Evolutionary conservation across 352 stramenopile genomes (phyloP), one percentile per base, ranked within the genome.

Genomic region (Globisporangium polare): DNA sequence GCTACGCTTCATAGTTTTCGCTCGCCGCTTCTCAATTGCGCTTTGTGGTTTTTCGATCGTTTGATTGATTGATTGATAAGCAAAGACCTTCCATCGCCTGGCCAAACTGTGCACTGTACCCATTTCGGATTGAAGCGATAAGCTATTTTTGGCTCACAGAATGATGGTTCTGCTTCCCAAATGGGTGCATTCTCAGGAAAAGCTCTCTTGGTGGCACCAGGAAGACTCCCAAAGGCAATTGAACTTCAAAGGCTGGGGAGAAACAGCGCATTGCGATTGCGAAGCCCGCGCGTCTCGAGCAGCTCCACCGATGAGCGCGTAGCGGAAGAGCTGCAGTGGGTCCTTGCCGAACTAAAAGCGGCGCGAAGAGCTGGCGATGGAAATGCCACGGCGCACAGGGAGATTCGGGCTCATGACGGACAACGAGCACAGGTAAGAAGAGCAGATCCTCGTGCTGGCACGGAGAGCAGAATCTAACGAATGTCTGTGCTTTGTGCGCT

Each of bases 91-190:
- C 37, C 4, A 18, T 42, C 37, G 17, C 15, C 15, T 42, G 37
- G 10, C 10, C 26, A 39, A 26, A 53, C 24, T 37, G 13, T 35
- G 39, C 9, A 24, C n/a, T 47, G 47, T 39, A 53, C 24, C 47
- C 27, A 58, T 33, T 58, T 58, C 5, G 33, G 53, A 45, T 58
- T 58, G 53, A 58, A 58, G 24, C 20, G 22, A n/a, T 12, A 7
- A 49, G 22, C n/a, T 58, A 58, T 58, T 58, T 58, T 58, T 58
- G 49, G 22, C 17, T 13, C 35, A 9, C 15, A 59, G 53, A 51
- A 18, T 51, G 53, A 50, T 52, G 53, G 24, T 41, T 18, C 7
- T 9, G 7, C 27, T 15, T 41, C 53, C 26, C 39, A 60, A 52
- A 60, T 60, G 53, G 53, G 17, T 60, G 31, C 53, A 60, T 12